A percentile compares a stretch with the other conserved stretches of the same genome.
Conservation (phyloP, 2,329 filamentous ascomycete genomes). For the Fusarium sp. region DNA sequence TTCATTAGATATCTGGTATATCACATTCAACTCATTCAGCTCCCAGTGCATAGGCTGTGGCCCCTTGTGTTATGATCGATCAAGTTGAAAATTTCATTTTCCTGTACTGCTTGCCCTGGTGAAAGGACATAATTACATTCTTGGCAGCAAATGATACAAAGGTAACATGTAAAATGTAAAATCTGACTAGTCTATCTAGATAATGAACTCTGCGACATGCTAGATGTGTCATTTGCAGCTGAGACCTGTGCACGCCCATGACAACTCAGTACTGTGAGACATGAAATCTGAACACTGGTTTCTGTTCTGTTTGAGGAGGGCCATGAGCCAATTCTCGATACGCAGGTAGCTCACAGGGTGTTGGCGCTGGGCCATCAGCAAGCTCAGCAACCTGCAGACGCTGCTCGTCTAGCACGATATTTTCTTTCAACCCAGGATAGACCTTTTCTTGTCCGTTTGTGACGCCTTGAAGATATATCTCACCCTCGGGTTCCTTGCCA, state of each 20-base stretch:
- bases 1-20: background rate
- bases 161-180: background rate
- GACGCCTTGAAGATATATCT: background rate
- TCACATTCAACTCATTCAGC: background rate
- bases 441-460: background rate
- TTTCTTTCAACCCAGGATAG: background rate
- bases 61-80: background rate
- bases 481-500: too few relatives aligned
- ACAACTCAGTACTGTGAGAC: background rate
- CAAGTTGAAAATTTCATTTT: too few relatives aligned
- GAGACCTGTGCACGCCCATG: too few relatives aligned
- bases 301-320: background rate
- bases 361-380: background rate
- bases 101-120: background rate
- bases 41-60: background rate
- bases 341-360: background rate
- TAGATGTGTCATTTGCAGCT: too few relatives aligned
- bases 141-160: background rate
- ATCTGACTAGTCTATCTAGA: background rate
- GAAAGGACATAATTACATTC: background rate
- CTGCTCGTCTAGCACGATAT: background rate
- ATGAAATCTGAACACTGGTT: background rate
- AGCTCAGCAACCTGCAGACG: background rate
- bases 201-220: too few relatives aligned
- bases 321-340: background rate